Percentiles rank a stretch among this genome's conserved stretches.
phyloP scores from a whole-genome alignment of 805 yeast genomes.

The Candida awuae region DNA sequence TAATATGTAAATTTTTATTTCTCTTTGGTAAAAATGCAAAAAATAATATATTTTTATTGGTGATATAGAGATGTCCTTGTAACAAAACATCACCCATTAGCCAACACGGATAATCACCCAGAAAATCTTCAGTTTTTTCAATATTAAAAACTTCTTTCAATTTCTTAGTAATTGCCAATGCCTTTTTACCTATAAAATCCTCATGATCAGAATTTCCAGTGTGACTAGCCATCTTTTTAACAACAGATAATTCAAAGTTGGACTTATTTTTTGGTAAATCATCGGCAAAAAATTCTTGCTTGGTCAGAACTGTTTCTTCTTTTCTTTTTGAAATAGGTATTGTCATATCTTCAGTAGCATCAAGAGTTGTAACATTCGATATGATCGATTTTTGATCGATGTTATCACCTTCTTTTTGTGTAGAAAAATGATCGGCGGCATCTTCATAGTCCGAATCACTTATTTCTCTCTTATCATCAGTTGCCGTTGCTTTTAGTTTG shows the following conservation, averaged over 20 bases:
- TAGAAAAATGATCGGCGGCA: too few relatives aligned
- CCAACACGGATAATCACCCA: slow-evolving; percentile 71
- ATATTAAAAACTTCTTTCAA: slow-evolving; percentile 35
- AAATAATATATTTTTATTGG: slow-evolving; percentile 56
- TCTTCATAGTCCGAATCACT: too few relatives aligned
- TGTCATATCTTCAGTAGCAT: background rate
- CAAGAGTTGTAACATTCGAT: background rate
- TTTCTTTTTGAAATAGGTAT: background rate
- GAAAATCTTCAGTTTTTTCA: slow-evolving; percentile 46
- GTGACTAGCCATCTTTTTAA: slow-evolving; percentile 21
- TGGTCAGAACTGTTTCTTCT: background rate
- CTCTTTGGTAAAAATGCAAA: slow-evolving; percentile 68
- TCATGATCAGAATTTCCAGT: slow-evolving; percentile 6
- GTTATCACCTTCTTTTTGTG: too few relatives aligned
- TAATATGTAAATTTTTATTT: slow-evolving; percentile 33
- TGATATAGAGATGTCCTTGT: slow-evolving; percentile 79
- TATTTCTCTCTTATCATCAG: too few relatives aligned
- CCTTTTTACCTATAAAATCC: slow-evolving; percentile 22
- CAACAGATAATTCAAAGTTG: slow-evolving; percentile 29
- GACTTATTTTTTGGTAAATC: slow-evolving; percentile 10
- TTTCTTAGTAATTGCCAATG: slow-evolving; percentile 30
- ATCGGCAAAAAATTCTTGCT: background rate
- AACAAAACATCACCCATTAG: slow-evolving; percentile 70
- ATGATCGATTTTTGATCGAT: too few relatives aligned
- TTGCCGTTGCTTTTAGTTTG: background rate